phyloP scores from a whole-genome alignment of 805 yeast species.

The Candida manassasensis region DNA sequence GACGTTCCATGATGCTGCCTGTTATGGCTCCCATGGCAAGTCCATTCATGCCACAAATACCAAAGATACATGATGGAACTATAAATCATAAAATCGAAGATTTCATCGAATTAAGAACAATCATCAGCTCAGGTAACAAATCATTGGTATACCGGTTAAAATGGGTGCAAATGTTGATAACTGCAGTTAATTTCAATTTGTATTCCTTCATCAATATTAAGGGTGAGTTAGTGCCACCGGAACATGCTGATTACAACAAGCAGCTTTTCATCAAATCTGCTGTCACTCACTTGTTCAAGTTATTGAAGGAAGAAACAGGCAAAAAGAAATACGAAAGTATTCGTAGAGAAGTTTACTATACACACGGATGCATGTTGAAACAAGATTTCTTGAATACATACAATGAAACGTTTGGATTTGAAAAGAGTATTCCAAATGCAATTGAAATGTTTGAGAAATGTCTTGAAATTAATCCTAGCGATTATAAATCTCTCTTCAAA shows the following conservation, averaged over 20 bases:
- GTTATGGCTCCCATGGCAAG: constrained; percentile 2
- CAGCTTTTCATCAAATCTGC: constrained; percentile 34
- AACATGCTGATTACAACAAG: constrained; percentile 28
- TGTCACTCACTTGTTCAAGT: constrained; percentile 31
- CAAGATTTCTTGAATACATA: constrained; percentile 26
- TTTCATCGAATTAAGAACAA: constrained; percentile 27
- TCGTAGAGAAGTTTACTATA: constrained; percentile 28
- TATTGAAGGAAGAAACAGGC: constrained; percentile 31
- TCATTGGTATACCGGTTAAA: constrained; percentile 35
- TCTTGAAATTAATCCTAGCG: constrained; percentile 26
- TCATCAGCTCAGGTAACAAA: constrained; percentile 40
- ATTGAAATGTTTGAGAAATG: constrained; percentile 28
- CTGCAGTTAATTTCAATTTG: constrained; percentile 34
- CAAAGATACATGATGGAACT: constrained; percentile 19
- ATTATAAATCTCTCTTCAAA: constrained; percentile 31
- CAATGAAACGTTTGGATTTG: constrained; percentile 34
- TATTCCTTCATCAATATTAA: constrained; percentile 39
- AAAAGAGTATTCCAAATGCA: constrained; percentile 24
- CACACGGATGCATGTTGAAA: constrained; percentile 35
- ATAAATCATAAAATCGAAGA: constrained; percentile 29
- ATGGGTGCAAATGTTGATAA: constrained; percentile 40
- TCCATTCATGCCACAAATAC: constrained; percentile 5
- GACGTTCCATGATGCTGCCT: constrained; percentile 2
- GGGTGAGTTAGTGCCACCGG: constrained; percentile 32
- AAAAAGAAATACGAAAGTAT: constrained; percentile 14